phyloP scores from a whole-genome alignment of 2,329 filamentous ascomycete species.

The Paecilomyces variotii region DNA sequence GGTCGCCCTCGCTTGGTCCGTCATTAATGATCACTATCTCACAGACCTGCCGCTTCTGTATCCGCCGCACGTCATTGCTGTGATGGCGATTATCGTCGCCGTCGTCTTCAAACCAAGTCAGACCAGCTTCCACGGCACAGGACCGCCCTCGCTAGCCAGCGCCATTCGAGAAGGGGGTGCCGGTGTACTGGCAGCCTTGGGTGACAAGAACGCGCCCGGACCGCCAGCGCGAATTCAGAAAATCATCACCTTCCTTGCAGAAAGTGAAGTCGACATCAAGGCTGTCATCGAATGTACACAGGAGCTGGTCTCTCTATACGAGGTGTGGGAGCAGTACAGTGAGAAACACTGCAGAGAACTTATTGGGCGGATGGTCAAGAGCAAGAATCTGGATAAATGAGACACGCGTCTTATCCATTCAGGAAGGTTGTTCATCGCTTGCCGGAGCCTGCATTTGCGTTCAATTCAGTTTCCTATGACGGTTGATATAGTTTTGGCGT shows the following conservation, averaged over 20 bases:
- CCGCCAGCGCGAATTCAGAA: constrained; percentile 46
- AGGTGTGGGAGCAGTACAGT: constrained; percentile 60
- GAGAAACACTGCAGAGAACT: constrained; percentile 59
- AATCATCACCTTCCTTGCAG: constrained; percentile 73
- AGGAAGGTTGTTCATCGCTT: neutral
- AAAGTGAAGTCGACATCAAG: constrained; percentile 76
- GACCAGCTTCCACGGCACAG: constrained; percentile 21
- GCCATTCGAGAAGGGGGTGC: constrained; percentile 30
- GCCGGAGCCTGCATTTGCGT: neutral
- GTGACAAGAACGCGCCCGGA: constrained; percentile 19
- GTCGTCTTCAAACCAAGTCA: constrained; percentile 69
- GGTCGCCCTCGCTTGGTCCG: constrained; percentile 64
- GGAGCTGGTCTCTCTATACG: constrained; percentile 84
- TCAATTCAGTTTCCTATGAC: neutral
- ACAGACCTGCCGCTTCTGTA: constrained; percentile 83
- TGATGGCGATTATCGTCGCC: constrained; percentile 75
- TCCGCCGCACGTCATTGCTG: constrained; percentile 78
- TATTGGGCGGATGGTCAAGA: constrained; percentile 55
- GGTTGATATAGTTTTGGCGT: too few relatives aligned
- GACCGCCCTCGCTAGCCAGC: constrained; percentile 23
- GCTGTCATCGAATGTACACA: constrained; percentile 83
- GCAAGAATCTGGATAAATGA: constrained; percentile 50
- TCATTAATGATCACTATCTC: constrained; percentile 88
- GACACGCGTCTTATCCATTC: neutral
- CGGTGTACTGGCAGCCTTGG: constrained; percentile 26